Evolutionary conservation across 192 early-diverging fungal genomes (phyloP).

Genomic region (Cladochytrium replicatum): DNA sequence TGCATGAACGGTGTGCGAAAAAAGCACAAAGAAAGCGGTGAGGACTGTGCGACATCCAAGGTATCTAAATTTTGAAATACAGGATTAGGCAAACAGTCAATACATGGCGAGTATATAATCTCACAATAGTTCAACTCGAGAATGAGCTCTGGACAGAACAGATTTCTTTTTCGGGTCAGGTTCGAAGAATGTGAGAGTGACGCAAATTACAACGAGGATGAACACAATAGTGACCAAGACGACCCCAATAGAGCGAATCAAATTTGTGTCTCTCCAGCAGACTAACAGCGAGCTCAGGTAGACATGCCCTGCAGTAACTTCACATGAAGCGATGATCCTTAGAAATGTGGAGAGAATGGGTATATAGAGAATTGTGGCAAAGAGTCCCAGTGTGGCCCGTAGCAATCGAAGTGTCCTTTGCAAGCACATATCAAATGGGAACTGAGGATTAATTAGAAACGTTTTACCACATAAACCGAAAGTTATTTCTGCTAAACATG

Average conservation of each 20-base stretch:
- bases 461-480: conserved; percentile 36
- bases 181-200: conserved; percentile 34
- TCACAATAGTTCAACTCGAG: conserved; percentile 26
- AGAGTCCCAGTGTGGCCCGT: conserved; percentile 23
- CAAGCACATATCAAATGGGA: background rate
- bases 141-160: conserved; percentile 23
- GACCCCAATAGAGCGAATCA: conserved; percentile 17
- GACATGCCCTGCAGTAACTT: conserved; percentile 4
- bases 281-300: background rate
- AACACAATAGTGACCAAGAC: conserved; percentile 17
- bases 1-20: background rate
- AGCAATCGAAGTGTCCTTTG: conserved; percentile 28
- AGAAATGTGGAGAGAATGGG: conserved; percentile 23
- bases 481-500: conserved; percentile 29
- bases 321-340: conserved; percentile 7
- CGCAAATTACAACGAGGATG: no score
- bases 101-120: conserved; percentile 17
- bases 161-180: conserved; percentile 27
- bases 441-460: conserved; percentile 1
- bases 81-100: conserved; percentile 24
- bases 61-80: conserved; percentile 11
- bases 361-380: conserved; percentile 30
- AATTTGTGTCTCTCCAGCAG: conserved; percentile 17
- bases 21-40: conserved; percentile 17
- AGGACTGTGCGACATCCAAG: conserved; percentile 22